A percentile compares a stretch with the other conserved stretches of the same genome.
These are phyloP conservation scores for Mucor velutinosus DNA, from an alignment of 371 early-diverging fungal species.

Conservation along the genomic window DNA sequence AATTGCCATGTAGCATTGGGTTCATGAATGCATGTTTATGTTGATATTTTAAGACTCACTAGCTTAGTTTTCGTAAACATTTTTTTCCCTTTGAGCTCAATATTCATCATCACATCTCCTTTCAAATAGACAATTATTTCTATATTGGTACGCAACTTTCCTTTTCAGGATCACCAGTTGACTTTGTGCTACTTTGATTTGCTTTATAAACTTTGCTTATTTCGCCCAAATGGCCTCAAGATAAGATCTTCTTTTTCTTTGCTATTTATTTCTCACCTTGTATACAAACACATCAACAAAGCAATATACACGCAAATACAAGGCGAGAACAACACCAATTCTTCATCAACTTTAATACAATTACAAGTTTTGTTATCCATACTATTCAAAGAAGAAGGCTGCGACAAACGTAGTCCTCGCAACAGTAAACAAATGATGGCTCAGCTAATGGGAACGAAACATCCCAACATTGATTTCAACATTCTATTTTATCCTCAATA, in stretches of 20 bases:
- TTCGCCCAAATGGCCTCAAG: neutral
- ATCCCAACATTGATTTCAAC: slow-evolving; percentile 15
- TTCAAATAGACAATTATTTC: slow-evolving; percentile 3
- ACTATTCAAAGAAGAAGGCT: slow-evolving; percentile 35
- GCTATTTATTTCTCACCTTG: neutral
- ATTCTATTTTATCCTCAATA: slow-evolving; percentile 28
- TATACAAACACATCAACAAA: neutral
- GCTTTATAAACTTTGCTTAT: slow-evolving; percentile 2
- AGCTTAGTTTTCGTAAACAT: slow-evolving; percentile 2
- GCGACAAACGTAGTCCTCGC: slow-evolving; percentile 25
- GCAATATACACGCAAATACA: neutral
- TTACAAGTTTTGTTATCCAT: slow-evolving; percentile 21
- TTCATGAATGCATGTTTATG: neutral
- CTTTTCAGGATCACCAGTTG: slow-evolving; percentile 12
- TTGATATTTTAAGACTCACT: neutral
- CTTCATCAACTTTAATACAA: neutral
- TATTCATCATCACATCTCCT: too few species aligned
- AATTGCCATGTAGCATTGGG: neutral
- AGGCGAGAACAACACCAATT: neutral
- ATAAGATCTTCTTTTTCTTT: neutral
- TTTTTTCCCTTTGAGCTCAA: neutral
- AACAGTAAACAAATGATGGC: slow-evolving; percentile 27
- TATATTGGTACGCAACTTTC: slow-evolving; percentile 9
- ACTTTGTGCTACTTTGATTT: slow-evolving; percentile 8
- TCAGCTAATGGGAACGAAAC: slow-evolving; percentile 10